Conservation (phyloP, 2,329 filamentous ascomycete genomes). For the Cercospora sp. region DNA sequence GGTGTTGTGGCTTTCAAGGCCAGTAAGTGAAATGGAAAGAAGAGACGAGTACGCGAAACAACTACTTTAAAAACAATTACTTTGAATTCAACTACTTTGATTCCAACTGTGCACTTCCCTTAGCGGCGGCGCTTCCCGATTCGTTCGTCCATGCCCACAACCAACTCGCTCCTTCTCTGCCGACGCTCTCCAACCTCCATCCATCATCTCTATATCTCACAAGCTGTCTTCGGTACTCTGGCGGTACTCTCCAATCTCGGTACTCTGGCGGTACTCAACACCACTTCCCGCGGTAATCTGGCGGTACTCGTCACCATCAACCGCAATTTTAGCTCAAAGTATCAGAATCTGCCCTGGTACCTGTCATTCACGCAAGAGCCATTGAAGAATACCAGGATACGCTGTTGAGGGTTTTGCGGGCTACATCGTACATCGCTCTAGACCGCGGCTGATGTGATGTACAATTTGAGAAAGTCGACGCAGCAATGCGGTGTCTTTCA, state of each 20-base stretch:
- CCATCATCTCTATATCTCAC: neutral
- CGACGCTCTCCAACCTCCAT: too few species aligned
- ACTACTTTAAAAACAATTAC: neutral
- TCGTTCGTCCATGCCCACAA: neutral
- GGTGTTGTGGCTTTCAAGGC: neutral
- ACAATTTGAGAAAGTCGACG: neutral
- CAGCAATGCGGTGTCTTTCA: neutral
- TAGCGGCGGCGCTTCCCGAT: neutral
- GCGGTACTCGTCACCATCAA: neutral
- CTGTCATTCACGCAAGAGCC: neutral
- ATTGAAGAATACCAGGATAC: neutral
- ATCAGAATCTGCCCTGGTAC: neutral
- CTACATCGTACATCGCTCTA: neutral
- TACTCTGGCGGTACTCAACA: neutral
- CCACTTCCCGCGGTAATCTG: too few species aligned
- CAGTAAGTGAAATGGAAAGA: neutral
- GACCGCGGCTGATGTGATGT: neutral
- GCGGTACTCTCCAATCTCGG: neutral
- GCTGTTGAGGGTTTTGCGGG: neutral
- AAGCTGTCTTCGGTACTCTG: neutral
- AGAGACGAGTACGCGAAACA: neutral
- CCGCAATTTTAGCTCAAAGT: neutral
- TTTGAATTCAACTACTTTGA: too few species aligned
- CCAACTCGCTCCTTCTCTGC: neutral
- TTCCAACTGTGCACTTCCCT: neutral